Conservation (phyloP, 192 early-diverging fungal species). For the Nowakowskiella sp. region DNA sequence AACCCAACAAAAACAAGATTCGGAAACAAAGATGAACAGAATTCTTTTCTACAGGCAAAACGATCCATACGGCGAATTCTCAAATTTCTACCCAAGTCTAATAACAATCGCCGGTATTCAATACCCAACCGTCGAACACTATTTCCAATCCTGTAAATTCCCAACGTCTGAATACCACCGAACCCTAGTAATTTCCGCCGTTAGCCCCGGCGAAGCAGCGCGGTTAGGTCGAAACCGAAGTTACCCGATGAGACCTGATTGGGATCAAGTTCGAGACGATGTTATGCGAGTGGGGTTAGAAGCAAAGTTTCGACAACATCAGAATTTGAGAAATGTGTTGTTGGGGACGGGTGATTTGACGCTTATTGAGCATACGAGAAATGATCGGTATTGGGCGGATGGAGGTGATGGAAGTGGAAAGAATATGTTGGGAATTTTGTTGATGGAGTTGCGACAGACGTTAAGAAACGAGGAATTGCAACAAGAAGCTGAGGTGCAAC, state of each 20-base stretch:
- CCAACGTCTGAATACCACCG: too few relatives aligned
- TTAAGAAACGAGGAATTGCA: too few relatives aligned
- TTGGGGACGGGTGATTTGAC: slow-evolving; percentile 23
- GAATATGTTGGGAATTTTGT: slow-evolving; percentile 28
- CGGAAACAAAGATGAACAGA: neutral
- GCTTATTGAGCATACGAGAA: slow-evolving; percentile 35
- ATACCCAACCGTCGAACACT: slow-evolving; percentile 9
- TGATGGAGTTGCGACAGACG: slow-evolving; percentile 37
- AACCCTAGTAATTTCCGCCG: too few relatives aligned
- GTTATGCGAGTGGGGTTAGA: slow-evolving; percentile 32
- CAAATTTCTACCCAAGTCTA: slow-evolving; percentile 1
- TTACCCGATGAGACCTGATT: slow-evolving; percentile 22
- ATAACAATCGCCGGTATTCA: neutral
- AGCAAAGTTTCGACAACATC: slow-evolving; percentile 33
- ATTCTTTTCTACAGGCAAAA: slow-evolving; percentile 2
- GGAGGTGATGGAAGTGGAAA: slow-evolving; percentile 37
- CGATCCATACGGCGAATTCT: slow-evolving; percentile 6
- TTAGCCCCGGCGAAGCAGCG: slow-evolving; percentile 35
- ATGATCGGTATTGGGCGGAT: slow-evolving; percentile 43
- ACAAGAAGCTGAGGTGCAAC: too few relatives aligned
- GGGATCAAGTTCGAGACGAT: slow-evolving; percentile 32
- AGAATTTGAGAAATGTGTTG: slow-evolving; percentile 11
- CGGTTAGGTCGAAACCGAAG: slow-evolving; percentile 24
- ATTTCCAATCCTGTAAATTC: too few relatives aligned
- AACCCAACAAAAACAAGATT: slow-evolving; percentile 1